phyloP scores from a whole-genome alignment of 768 basidiomycete genomes.

The Leucocoprinus sp. region DNA sequence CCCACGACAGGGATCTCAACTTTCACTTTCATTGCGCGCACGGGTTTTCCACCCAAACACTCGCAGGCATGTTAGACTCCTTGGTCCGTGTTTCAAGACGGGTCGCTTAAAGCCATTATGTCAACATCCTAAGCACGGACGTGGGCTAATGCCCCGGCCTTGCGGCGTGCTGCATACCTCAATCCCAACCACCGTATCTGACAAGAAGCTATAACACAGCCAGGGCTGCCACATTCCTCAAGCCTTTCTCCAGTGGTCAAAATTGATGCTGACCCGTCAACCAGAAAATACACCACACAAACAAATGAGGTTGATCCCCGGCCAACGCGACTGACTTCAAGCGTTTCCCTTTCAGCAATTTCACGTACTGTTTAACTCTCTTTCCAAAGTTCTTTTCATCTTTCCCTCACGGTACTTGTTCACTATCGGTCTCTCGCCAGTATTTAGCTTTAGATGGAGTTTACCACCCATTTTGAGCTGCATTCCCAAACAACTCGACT shows the following conservation, averaged over 20 bases:
- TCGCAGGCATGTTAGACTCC: slow-evolving; percentile 80
- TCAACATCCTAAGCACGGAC: slow-evolving; percentile 65
- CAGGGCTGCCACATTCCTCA: slow-evolving; percentile 55
- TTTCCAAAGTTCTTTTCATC: slow-evolving; percentile 78
- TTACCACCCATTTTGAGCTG: slow-evolving; percentile 79
- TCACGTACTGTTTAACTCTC: slow-evolving; percentile 77
- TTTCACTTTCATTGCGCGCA: slow-evolving; percentile 66
- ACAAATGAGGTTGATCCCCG: slow-evolving; percentile 46
- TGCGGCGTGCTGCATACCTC: slow-evolving; percentile 55
- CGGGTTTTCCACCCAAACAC: slow-evolving; percentile 70
- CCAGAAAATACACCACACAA: slow-evolving; percentile 45
- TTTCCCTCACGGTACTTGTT: slow-evolving; percentile 81
- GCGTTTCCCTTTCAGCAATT: slow-evolving; percentile 75
- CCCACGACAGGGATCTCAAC: slow-evolving; percentile 55
- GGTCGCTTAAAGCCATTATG: slow-evolving; percentile 74
- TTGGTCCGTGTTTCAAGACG: slow-evolving; percentile 84
- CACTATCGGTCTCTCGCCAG: slow-evolving; percentile 75
- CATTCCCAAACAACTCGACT: slow-evolving; percentile 84
- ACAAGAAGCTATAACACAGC: slow-evolving; percentile 59
- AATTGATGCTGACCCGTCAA: slow-evolving; percentile 64
- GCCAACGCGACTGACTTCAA: slow-evolving; percentile 61
- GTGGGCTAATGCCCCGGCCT: slow-evolving; percentile 45
- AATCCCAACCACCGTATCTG: slow-evolving; percentile 48
- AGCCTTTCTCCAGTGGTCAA: slow-evolving; percentile 48
- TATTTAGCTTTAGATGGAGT: slow-evolving; percentile 84